Conservation (phyloP, 371 early-diverging fungal species). For the Chytridium lagenaria region DNA sequence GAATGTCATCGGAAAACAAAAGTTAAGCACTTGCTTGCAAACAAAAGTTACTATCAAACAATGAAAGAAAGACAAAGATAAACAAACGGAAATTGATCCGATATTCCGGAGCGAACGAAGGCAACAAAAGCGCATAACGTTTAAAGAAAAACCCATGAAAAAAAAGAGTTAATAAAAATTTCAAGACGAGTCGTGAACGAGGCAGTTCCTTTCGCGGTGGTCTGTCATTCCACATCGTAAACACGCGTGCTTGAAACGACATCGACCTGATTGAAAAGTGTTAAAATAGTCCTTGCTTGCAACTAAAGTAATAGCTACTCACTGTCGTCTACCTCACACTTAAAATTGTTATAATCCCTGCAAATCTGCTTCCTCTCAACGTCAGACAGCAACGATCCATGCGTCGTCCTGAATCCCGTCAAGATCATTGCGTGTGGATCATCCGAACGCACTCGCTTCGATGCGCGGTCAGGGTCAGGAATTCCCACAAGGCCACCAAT, state of each 20-base stretch:
- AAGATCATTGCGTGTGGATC: conserved; percentile 19
- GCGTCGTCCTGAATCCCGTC: conserved; percentile 11
- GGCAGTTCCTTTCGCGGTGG: conserved; percentile 35
- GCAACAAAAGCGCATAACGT: no score
- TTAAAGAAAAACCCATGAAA: not conserved
- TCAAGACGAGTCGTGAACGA: not conserved
- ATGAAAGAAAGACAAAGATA: no score
- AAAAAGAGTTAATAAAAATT: no score
- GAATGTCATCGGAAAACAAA: no score
- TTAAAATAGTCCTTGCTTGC: conserved; percentile 12
- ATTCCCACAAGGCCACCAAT: not conserved
- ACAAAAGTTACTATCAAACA: no score
- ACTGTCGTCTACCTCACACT: conserved; percentile 14
- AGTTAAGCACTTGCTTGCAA: no score
- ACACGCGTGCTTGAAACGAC: conserved; percentile 38
- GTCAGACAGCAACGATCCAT: conserved; percentile 24
- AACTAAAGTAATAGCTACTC: not conserved
- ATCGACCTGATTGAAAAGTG: conserved; percentile 17
- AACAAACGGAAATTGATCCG: no score
- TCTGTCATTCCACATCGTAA: conserved; percentile 27
- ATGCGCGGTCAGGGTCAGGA: conserved; percentile 3
- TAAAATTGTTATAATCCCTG: conserved; percentile 39
- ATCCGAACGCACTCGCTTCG: conserved; percentile 14
- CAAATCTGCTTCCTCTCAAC: conserved; percentile 31
- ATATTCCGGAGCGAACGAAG: no score